Conservation (phyloP, 305 asterid genomes). For the Fraxinus ornus region DNA sequence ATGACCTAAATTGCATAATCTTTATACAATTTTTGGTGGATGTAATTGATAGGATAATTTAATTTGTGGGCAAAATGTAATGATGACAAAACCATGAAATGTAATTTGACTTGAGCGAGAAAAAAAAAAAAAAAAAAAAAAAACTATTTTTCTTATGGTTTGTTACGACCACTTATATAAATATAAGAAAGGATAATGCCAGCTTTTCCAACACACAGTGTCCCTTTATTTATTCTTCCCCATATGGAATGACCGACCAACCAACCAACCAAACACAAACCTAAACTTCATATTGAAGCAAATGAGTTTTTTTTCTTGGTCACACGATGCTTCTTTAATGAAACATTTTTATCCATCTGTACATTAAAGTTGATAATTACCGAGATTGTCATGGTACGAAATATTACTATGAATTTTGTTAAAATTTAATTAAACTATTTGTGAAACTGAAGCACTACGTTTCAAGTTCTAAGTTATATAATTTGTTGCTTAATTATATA, state of each 20-base stretch:
- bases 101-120: background rate
- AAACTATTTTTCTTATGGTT: background rate
- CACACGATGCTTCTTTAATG: background rate
- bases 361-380: too few relatives aligned
- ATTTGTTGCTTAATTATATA: too few relatives aligned
- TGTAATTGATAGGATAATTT: background rate
- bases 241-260: background rate
- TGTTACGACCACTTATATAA: constrained; percentile 21
- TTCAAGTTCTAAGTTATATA: too few relatives aligned
- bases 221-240: too few relatives aligned
- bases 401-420: too few relatives aligned
- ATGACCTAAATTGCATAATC: background rate
- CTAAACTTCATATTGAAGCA: constrained; percentile 3
- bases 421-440: too few relatives aligned
- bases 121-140: background rate
- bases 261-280: background rate
- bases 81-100: constrained; percentile 5
- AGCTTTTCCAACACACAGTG: background rate
- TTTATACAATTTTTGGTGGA: background rate
- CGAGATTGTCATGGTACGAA: too few relatives aligned
- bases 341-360: background rate
- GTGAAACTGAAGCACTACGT: too few relatives aligned
- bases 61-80: constrained; percentile 15
- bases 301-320: background rate
- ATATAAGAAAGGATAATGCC: background rate